Evolutionary conservation across 1,284 basidiomycete species (phyloP), one percentile per base, ranked within the genome.

Genomic region (Ceratorhiza oryzae-sativae): DNA sequence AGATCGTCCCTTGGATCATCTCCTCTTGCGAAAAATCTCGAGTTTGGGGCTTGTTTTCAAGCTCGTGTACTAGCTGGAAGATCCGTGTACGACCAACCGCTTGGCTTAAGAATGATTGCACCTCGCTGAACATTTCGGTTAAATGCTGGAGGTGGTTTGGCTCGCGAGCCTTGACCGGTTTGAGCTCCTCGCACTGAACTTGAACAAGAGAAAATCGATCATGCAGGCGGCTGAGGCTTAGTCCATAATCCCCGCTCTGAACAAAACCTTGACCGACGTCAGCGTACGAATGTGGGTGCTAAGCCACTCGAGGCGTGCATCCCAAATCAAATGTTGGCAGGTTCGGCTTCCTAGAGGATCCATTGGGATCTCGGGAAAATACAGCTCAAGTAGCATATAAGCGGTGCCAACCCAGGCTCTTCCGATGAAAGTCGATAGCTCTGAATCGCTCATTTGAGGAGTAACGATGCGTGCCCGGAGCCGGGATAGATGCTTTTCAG

Each of bases 311-410:
- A 84, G 79, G 67, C 88, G 83, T n/a, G 82, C 77, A n/a, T 78
- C 76, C 76, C 86, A 82, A 55, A 90, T 87, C 45, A 84, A 81
- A 4, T 80, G 80, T 0, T 84, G 82, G 42, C 86, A 87, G 55
- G 84, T 84, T 62, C 89, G 85, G 39, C 91, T 85, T 20, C 89
- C 88, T 15, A 91, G 88, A 9, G 97, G 97, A 79, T 99, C 97
- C 67, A 98, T 82, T 0, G 96, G 94, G 3, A 90, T 83, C 77
- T 94, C 87, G 0, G 97, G 95, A 58, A 98, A 84, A 78, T 92
- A 92, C n/a, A 97, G 84, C 1, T 88, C 83, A 18, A 94, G 78
- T 34, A 93, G 79, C 63, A 87, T 77, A 34, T 83, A 82, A 56
- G 89, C 86, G 32, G 93, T 78, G 0, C 84, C 85, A 49, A 95